Conservation (phyloP, 495 filamentous ascomycete species). For the Amorphotheca resinae region DNA sequence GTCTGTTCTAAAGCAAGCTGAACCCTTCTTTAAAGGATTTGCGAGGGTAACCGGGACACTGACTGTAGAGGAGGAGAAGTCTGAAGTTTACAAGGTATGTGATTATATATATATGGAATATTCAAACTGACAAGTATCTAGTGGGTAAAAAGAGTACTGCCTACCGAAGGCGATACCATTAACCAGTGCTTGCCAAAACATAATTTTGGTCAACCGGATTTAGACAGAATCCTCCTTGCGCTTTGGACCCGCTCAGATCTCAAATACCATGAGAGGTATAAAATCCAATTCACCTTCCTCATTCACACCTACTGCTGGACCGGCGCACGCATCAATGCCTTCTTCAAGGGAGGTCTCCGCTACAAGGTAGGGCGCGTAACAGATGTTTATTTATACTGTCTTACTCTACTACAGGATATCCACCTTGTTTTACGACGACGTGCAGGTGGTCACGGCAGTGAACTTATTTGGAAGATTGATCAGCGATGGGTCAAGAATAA, state of each 20-base stretch:
- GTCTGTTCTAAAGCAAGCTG: not conserved
- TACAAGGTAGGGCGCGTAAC: not conserved
- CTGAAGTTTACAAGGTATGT: not conserved
- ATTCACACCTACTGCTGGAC: not conserved
- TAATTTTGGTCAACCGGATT: not conserved
- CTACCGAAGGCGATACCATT: not conserved
- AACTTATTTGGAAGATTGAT: not conserved
- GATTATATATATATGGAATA: not conserved
- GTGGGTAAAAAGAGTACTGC: not conserved
- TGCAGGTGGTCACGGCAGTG: not conserved
- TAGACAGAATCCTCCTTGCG: not conserved
- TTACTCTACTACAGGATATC: not conserved
- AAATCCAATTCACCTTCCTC: not conserved
- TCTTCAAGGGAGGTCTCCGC: not conserved
- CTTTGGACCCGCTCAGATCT: not conserved
- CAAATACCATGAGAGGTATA: not conserved
- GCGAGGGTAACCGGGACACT: not conserved
- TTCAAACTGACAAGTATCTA: not conserved
- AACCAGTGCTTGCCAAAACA: not conserved
- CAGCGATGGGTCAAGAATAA: not conserved
- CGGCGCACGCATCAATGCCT: not conserved
- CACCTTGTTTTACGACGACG: not conserved
- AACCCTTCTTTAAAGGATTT: not conserved
- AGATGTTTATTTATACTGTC: too few relatives aligned
- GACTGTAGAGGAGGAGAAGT: not conserved